phyloP scores from a whole-genome alignment of 225 moss, liverwort and hornwort genomes.

The Lunularia cruciata region DNA sequence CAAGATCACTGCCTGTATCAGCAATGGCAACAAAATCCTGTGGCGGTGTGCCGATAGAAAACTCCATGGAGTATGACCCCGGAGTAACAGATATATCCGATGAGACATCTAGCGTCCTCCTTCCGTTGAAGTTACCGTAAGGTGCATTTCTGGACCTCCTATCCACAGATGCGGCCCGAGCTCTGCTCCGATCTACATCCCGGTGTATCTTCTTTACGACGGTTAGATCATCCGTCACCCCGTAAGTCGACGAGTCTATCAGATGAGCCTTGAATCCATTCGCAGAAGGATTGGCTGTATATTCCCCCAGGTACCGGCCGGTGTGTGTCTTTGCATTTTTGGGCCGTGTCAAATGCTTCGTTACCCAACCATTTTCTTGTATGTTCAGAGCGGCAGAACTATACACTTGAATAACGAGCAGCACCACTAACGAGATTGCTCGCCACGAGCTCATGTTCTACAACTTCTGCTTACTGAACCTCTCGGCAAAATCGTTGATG shows the following conservation, averaged over 20 bases:
- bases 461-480: too few species aligned
- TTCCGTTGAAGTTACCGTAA: background rate
- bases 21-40: slow-evolving; percentile 36
- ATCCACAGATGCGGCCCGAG: slow-evolving; percentile 28
- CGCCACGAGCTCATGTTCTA: background rate
- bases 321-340: background rate
- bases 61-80: slow-evolving; percentile 36
- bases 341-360: slow-evolving; percentile 2
- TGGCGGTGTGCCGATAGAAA: slow-evolving; percentile 35
- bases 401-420: slow-evolving; percentile 20
- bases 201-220: slow-evolving; percentile 12
- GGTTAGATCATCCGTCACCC: background rate
- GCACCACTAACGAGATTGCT: background rate
- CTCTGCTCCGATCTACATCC: background rate
- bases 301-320: background rate
- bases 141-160: slow-evolving; percentile 15
- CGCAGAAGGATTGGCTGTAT: background rate
- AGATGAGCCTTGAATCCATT: slow-evolving; percentile 29
- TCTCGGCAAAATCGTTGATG: too few species aligned
- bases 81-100: background rate
- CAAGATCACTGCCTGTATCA: slow-evolving; percentile 52
- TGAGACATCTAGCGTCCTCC: slow-evolving; percentile 21
- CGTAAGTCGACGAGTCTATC: slow-evolving; percentile 10
- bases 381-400: slow-evolving; percentile 13
- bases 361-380: slow-evolving; percentile 23